Evolutionary conservation across 1,284 basidiomycete genomes (phyloP).

Genomic region (Papiliotrema nemorosa): DNA sequence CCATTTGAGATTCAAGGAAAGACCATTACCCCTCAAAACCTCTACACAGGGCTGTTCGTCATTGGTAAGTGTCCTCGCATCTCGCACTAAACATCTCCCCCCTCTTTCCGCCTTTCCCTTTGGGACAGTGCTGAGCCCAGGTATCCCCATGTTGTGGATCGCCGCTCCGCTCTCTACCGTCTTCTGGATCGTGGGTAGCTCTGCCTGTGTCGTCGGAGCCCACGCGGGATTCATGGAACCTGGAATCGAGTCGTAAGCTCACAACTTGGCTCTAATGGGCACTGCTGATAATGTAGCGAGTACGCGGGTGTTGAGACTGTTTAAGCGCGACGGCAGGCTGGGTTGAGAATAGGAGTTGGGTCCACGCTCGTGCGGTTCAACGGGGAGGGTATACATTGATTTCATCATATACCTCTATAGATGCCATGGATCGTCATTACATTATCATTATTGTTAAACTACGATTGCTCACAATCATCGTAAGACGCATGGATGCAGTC

Average conservation of each 20-base stretch:
- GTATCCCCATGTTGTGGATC: constrained; percentile 48
- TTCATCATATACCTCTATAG: too few species aligned
- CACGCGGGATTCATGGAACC: constrained; percentile 58
- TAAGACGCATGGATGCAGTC: too few species aligned
- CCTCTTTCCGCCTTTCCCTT: constrained; percentile 2
- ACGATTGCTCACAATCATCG: too few species aligned
- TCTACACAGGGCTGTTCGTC: constrained; percentile 62
- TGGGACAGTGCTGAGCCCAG: constrained; percentile 16
- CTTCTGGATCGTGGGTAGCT: constrained; percentile 50
- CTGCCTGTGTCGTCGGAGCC: constrained; percentile 50
- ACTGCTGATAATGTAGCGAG: neutral
- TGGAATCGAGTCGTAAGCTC: constrained; percentile 49
- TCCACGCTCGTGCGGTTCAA: too few species aligned
- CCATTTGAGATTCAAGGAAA: constrained; percentile 52
- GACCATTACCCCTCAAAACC: constrained; percentile 52
- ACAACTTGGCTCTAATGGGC: neutral
- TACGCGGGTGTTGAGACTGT: neutral
- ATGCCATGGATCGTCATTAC: too few species aligned
- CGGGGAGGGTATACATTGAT: too few species aligned
- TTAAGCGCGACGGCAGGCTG: too few species aligned
- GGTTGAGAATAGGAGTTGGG: too few species aligned
- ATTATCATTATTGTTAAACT: too few species aligned
- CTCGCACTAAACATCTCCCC: neutral
- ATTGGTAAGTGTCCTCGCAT: constrained; percentile 52
- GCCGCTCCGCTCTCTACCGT: constrained; percentile 49